Percentiles rank a stretch among this genome's conserved stretches.
Conservation (phyloP, 2,329 filamentous ascomycete species). For the Fusarium sp. region DNA sequence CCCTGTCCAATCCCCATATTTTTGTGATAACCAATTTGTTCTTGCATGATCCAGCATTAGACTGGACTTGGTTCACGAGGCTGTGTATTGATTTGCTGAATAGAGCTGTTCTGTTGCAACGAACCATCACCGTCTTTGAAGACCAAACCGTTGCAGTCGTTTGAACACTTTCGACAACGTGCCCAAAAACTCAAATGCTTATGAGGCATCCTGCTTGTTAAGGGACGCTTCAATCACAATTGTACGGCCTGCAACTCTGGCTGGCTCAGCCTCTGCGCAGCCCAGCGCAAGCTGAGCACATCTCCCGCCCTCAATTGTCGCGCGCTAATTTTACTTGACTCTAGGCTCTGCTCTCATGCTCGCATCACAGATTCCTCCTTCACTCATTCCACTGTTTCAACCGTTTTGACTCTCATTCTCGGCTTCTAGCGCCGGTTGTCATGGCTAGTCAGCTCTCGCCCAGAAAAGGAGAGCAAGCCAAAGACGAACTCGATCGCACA, state of each 20-base stretch:
- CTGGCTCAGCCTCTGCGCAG: neutral
- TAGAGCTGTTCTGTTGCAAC: neutral
- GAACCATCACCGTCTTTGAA: neutral
- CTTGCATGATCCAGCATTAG: neutral
- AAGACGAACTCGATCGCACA: slow-evolving; percentile 36
- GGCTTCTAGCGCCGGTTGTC: slow-evolving; percentile 2
- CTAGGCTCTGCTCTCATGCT: neutral
- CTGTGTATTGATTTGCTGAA: neutral
- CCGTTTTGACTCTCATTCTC: neutral
- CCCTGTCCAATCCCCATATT: slow-evolving; percentile 17
- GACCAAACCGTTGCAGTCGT: neutral
- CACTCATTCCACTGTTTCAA: neutral
- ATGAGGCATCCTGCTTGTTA: neutral
- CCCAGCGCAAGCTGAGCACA: neutral
- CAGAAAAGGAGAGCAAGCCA: slow-evolving; percentile 10
- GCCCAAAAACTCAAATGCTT: neutral
- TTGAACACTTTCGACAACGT: neutral
- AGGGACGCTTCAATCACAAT: neutral
- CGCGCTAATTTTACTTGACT: neutral
- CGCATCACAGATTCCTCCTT: neutral
- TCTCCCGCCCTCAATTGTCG: neutral
- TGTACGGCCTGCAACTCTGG: neutral
- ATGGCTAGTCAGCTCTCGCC: slow-evolving; percentile 17
- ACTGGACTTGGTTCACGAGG: neutral
- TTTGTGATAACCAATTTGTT: slow-evolving; percentile 19